A percentile compares a stretch with the other conserved stretches of the same genome.
Evolutionary conservation across 345 rosid species (phyloP).

Genomic region (Hibiscus mutabilis): DNA sequence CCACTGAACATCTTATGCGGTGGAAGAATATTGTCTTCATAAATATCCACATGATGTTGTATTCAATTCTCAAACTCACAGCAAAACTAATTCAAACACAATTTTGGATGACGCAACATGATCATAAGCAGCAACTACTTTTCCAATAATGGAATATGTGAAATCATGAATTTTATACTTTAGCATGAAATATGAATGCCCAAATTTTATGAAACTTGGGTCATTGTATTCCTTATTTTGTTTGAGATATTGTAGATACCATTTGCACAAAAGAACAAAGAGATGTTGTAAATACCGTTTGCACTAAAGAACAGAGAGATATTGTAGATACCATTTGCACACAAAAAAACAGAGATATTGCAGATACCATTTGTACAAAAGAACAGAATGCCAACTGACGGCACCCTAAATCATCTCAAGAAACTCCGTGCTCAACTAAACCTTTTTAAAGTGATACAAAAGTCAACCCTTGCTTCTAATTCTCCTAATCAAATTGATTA

Average conservation of each 20-base stretch:
- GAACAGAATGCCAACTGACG: not conserved
- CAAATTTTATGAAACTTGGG: not conserved
- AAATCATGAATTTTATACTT: not conserved
- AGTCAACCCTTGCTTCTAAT: not conserved
- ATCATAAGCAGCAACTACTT: not conserved
- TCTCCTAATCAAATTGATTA: not conserved
- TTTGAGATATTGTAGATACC: not conserved
- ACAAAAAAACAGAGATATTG: no score
- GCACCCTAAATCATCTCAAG: not conserved
- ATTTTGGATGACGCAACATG: not conserved
- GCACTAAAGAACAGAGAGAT: not conserved
- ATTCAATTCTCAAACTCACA: not conserved
- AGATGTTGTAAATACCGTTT: no score
- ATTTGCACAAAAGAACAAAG: not conserved
- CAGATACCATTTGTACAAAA: not conserved
- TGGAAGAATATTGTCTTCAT: not conserved
- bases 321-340: not conserved
- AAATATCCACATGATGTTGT: not conserved
- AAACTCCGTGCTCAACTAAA: not conserved
- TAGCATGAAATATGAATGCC: not conserved
- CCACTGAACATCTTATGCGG: not conserved
- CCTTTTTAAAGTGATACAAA: not conserved
- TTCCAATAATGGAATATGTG: not conserved
- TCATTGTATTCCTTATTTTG: not conserved
- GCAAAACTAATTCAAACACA: not conserved